Percentiles rank a stretch among this genome's conserved stretches.
Evolutionary conservation across 768 basidiomycete genomes (phyloP).

Genomic region (Gymnopilus dilepis): DNA sequence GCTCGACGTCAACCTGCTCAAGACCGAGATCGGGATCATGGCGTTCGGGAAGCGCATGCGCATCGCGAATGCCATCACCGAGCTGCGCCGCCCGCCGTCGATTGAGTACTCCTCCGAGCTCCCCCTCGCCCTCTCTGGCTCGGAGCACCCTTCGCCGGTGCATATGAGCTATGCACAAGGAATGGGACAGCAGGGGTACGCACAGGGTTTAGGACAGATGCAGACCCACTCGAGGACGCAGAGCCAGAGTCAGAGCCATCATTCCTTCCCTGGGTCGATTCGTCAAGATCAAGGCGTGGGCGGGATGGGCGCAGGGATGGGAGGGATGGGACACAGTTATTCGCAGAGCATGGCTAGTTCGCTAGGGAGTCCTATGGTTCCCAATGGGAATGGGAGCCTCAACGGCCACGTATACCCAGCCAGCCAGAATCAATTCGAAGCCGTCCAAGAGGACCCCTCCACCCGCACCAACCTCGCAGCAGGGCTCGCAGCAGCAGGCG

Average conservation of each 20-base stretch:
- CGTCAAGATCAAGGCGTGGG: background rate
- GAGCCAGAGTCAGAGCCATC: slow-evolving; percentile 50
- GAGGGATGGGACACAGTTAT: slow-evolving; percentile 27
- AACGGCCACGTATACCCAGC: too few relatives aligned
- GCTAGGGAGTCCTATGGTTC: slow-evolving; percentile 43
- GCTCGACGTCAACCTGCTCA: slow-evolving; percentile 89
- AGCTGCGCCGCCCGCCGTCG: slow-evolving; percentile 78
- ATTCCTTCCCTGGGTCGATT: slow-evolving; percentile 47
- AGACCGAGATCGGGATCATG: slow-evolving; percentile 89
- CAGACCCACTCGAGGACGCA: slow-evolving; percentile 45
- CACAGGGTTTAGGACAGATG: too few relatives aligned
- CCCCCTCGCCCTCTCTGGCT: background rate
- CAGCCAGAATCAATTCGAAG: slow-evolving; percentile 7
- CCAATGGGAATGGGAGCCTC: slow-evolving; percentile 23
- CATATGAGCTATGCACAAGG: too few relatives aligned
- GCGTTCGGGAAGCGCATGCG: slow-evolving; percentile 95
- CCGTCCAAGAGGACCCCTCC: slow-evolving; percentile 9
- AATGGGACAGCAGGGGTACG: too few relatives aligned
- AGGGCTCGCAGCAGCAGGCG: slow-evolving; percentile 8
- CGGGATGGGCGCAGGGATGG: too few relatives aligned
- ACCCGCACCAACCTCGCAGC: background rate
- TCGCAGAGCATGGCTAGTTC: slow-evolving; percentile 47
- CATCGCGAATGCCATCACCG: slow-evolving; percentile 90
- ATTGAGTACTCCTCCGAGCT: slow-evolving; percentile 52
- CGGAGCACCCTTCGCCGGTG: slow-evolving; percentile 34